Percentiles rank a stretch among this genome's conserved stretches.
phyloP scores from a whole-genome alignment of 2,329 filamentous ascomycete genomes.

The Phialophora expanda region DNA sequence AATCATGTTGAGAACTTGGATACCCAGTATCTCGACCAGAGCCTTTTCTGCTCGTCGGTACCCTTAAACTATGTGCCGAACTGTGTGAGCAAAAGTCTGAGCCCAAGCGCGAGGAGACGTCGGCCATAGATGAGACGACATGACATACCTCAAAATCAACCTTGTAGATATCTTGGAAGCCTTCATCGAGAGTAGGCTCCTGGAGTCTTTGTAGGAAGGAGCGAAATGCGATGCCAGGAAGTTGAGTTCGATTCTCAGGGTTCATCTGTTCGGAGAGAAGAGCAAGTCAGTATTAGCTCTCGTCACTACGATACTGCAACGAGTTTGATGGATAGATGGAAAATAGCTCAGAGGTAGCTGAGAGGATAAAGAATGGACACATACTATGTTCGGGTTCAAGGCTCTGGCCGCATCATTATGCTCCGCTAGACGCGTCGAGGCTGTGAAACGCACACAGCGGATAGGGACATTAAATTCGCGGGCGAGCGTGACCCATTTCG shows the following conservation, averaged over 20 bases:
- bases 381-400: constrained; percentile 53
- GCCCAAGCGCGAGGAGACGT: neutral
- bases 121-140: neutral
- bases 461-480: constrained; percentile 73
- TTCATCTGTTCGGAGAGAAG: constrained; percentile 64
- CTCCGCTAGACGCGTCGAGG: constrained; percentile 70
- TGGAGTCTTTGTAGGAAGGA: constrained; percentile 75
- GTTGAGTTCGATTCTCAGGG: constrained; percentile 73
- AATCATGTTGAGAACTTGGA: constrained; percentile 40
- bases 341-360: neutral
- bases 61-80: constrained; percentile 35
- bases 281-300: constrained; percentile 19
- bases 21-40: constrained; percentile 42
- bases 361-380: constrained; percentile 40
- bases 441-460: constrained; percentile 84
- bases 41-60: constrained; percentile 36
- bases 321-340: neutral
- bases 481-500: constrained; percentile 79
- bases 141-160: constrained; percentile 70
- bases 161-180: constrained; percentile 78
- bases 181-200: constrained; percentile 73
- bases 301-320: neutral
- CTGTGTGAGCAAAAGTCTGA: neutral
- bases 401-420: constrained; percentile 89
- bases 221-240: constrained; percentile 81